phyloP scores from a whole-genome alignment of 108 stramenopile species.

The Skeletonema menzelii region DNA sequence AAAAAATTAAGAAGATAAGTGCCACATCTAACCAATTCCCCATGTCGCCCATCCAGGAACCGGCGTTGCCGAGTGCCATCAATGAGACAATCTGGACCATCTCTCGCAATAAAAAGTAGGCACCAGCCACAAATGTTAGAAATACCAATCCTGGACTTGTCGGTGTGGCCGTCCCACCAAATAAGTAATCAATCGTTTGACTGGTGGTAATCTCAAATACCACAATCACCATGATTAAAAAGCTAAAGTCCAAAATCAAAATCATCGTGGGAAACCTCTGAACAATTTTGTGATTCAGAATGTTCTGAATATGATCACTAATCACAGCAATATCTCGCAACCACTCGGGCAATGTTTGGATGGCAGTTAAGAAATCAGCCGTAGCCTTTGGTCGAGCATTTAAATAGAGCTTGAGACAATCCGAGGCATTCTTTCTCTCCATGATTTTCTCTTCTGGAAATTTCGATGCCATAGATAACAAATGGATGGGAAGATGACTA shows the following conservation, averaged over 20 bases:
- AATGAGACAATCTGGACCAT: constrained; percentile 52
- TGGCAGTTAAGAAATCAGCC: constrained; percentile 75
- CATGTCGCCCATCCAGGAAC: constrained; percentile 60
- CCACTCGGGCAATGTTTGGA: constrained; percentile 83
- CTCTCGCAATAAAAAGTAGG: constrained; percentile 47
- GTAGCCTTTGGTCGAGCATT: constrained; percentile 59
- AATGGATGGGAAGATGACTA: constrained; percentile 72
- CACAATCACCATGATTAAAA: constrained; percentile 67
- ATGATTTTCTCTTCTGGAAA: constrained; percentile 29
- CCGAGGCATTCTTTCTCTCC: constrained; percentile 54
- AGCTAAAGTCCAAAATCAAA: constrained; percentile 72
- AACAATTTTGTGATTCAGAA: constrained; percentile 80
- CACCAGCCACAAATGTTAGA: constrained; percentile 24
- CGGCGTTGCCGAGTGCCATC: constrained; percentile 49
- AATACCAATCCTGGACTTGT: constrained; percentile 3
- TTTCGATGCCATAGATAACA: constrained; percentile 52
- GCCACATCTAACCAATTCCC: constrained; percentile 80
- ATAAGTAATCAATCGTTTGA: constrained; percentile 59
- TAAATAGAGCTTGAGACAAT: constrained; percentile 75
- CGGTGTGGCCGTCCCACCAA: neutral
- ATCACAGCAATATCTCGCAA: constrained; percentile 81
- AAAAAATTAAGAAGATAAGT: constrained; percentile 71
- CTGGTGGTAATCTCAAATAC: constrained; percentile 72
- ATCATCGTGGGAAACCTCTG: constrained; percentile 81
- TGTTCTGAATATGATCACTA: constrained; percentile 71